phyloP scores from a whole-genome alignment of 768 basidiomycete species.

The Trametes cinnabarina region DNA sequence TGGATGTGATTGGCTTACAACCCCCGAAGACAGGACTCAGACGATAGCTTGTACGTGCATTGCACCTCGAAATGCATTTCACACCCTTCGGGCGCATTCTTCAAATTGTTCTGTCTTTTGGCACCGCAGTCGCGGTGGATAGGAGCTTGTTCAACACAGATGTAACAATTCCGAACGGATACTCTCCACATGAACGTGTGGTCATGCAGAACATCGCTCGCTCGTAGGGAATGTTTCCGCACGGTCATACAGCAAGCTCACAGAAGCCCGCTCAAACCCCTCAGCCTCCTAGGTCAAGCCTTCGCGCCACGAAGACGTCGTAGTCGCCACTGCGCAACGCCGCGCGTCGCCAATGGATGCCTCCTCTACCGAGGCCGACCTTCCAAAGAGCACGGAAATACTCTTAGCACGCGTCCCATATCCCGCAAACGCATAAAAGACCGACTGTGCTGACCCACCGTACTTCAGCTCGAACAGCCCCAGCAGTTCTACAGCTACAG shows the following conservation, averaged over 20 bases:
- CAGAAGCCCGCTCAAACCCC: too few species aligned
- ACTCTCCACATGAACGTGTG: not conserved
- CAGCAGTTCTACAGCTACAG: not conserved
- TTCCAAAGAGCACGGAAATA: too few species aligned
- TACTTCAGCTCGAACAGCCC: conserved; percentile 12
- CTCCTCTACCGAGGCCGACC: too few species aligned
- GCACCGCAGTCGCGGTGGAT: not conserved
- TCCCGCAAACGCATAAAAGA: not conserved
- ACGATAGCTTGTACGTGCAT: too few species aligned
- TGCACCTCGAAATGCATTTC: too few species aligned
- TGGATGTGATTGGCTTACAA: too few species aligned
- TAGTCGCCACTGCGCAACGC: too few species aligned
- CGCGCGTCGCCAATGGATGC: too few species aligned
- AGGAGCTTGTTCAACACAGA: not conserved
- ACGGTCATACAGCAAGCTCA: too few species aligned
- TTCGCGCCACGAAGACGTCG: too few species aligned
- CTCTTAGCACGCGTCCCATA: not conserved
- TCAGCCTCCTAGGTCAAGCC: too few species aligned
- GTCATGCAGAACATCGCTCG: not conserved
- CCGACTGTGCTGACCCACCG: not conserved
- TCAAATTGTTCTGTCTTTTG: not conserved
- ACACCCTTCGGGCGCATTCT: not conserved
- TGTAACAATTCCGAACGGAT: not conserved
- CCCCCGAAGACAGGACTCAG: too few species aligned
- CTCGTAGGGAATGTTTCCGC: not conserved